phyloP scores from a whole-genome alignment of 2,329 filamentous ascomycete species.

The Penicillium brevicompactum region DNA sequence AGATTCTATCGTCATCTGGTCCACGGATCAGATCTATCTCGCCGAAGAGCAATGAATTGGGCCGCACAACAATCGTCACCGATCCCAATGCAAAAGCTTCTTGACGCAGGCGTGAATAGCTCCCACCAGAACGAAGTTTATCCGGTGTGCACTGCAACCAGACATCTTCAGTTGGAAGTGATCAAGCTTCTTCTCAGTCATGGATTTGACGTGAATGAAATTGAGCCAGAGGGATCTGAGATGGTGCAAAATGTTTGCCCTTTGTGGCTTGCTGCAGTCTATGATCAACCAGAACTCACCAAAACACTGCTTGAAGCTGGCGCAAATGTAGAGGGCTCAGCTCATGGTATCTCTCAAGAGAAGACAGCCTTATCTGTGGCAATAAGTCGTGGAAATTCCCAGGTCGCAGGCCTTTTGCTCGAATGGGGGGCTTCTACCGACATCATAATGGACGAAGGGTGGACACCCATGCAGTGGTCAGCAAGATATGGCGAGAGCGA shows the following conservation, averaged over 20 bases:
- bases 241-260: not conserved
- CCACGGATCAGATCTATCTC: not conserved
- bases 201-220: not conserved
- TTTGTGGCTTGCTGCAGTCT: not conserved
- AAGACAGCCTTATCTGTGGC: not conserved
- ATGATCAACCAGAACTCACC: not conserved
- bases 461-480: not conserved
- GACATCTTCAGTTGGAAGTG: not conserved
- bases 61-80: not conserved
- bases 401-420: not conserved
- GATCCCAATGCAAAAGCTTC: constrained; percentile 6
- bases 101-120: constrained; percentile 2
- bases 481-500: not conserved
- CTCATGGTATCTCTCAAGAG: not conserved
- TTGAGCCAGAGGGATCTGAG: not conserved
- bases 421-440: not conserved
- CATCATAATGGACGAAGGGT: not conserved
- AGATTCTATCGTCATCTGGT: constrained; percentile 1
- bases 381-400: not conserved
- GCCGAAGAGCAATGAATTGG: not conserved
- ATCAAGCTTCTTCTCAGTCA: not conserved
- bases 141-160: not conserved
- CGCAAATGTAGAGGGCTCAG: not conserved
- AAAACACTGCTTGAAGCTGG: not conserved
- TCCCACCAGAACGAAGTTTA: not conserved